phyloP scores from a whole-genome alignment of 2,329 filamentous ascomycete genomes.

The Sarocladium brachiariae region DNA sequence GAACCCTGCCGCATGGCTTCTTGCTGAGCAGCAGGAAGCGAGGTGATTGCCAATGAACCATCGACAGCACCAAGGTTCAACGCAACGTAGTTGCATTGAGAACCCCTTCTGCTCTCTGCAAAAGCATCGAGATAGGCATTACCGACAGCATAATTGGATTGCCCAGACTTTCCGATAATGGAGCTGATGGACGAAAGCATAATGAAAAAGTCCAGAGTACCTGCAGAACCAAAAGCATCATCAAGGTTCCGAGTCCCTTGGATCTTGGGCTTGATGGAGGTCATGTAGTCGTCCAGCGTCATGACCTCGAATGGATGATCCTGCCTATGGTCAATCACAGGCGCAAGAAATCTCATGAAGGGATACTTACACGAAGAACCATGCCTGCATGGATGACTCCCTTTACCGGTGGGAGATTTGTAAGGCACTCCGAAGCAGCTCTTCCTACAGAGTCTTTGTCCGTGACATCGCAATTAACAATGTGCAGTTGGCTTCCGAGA shows the following conservation, averaged over 20 bases:
- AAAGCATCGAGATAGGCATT: slow-evolving; percentile 32
- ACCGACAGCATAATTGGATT: slow-evolving; percentile 31
- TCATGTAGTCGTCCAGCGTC: slow-evolving; percentile 27
- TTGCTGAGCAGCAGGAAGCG: not conserved
- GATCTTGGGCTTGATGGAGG: slow-evolving; percentile 27
- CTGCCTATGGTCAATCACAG: slow-evolving; percentile 28
- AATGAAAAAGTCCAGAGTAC: slow-evolving; percentile 30
- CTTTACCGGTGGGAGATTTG: slow-evolving; percentile 24
- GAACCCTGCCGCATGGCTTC: slow-evolving; percentile 16
- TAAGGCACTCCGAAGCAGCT: slow-evolving; percentile 7
- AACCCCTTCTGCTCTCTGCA: slow-evolving; percentile 9
- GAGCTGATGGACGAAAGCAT: slow-evolving; percentile 28
- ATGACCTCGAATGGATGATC: no score
- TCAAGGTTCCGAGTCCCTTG: slow-evolving; percentile 34
- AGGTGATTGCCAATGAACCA: slow-evolving; percentile 18
- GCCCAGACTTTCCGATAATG: slow-evolving; percentile 23
- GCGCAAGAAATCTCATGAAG: slow-evolving; percentile 34
- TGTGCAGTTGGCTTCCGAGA: not conserved
- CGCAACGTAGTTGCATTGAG: slow-evolving; percentile 17
- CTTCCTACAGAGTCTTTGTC: slow-evolving; percentile 13
- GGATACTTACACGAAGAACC: slow-evolving; percentile 22
- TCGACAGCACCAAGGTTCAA: slow-evolving; percentile 47
- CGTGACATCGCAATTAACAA: slow-evolving; percentile 16
- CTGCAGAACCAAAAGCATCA: slow-evolving; percentile 16
- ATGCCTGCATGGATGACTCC: slow-evolving; percentile 38